Percentiles rank a stretch among this genome's conserved stretches.
Conservation (phyloP, 2,329 filamentous ascomycete genomes). For the Shiraia bambusicola region DNA sequence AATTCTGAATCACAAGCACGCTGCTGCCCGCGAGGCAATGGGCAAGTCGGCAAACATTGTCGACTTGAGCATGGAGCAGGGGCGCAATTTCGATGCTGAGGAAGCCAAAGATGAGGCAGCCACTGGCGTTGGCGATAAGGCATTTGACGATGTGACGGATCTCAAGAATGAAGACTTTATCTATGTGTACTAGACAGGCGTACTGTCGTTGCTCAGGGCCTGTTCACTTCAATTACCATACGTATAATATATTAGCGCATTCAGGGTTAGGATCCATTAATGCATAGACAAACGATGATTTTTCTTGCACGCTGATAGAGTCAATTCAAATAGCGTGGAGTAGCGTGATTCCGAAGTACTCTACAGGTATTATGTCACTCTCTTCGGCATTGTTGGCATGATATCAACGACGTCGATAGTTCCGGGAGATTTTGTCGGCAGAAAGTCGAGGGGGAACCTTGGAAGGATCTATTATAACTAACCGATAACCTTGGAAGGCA, state of each 20-base stretch:
- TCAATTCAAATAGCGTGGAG: too few relatives aligned
- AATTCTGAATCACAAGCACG: conserved; percentile 58
- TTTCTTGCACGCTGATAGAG: too few relatives aligned
- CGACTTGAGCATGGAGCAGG: conserved; percentile 61
- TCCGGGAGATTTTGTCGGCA: too few relatives aligned
- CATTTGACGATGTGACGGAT: conserved; percentile 62
- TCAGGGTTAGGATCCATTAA: too few relatives aligned
- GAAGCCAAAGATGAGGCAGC: conserved; percentile 24
- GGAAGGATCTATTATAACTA: too few relatives aligned
- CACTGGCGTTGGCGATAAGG: conserved; percentile 47
- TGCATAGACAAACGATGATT: too few relatives aligned
- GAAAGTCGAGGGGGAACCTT: too few relatives aligned
- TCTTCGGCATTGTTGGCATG: too few relatives aligned
- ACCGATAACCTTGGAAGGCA: too few relatives aligned
- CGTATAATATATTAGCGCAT: neutral
- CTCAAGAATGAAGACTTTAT: conserved; percentile 65
- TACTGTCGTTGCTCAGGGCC: neutral
- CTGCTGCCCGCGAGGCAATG: conserved; percentile 55
- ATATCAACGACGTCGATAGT: too few relatives aligned
- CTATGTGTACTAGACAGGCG: conserved; percentile 52
- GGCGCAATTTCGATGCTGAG: conserved; percentile 45
- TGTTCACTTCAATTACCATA: neutral
- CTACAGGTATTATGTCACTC: too few relatives aligned
- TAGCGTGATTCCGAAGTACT: too few relatives aligned
- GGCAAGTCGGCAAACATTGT: conserved; percentile 62